Base-by-base conservation (phyloP, 2,329 filamentous ascomycete species). In the Fusarium xylarioides region DNA sequence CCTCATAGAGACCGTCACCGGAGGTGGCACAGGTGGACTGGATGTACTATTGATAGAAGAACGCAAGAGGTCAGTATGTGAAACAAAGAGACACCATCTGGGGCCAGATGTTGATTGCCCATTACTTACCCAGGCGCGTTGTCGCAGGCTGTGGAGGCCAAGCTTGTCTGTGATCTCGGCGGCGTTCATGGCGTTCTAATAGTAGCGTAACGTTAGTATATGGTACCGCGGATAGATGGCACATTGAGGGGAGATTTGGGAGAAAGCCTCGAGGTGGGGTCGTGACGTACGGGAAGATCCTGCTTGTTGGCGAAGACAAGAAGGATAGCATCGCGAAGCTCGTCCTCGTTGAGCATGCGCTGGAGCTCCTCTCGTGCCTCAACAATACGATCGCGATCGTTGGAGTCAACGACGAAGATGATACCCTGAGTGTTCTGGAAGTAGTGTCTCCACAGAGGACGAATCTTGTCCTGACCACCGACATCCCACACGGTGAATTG, bases 401-500 rank as follows among this genome's bases (percentile, higher is more conserved):
- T 98, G 88, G 93, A 95, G 88, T 99, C 96, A 83, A 99, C 95
- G 79, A 99, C 96, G 90, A 99, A 99, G 87, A 99, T 98, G 85
- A 99, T 95, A 84, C 96, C 96, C 87, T 99, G 96, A 78, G 96
- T 99, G 87, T 97, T 97, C 87, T 97, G 95, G 92, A 98, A 99
- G 89, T 99, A 99, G 87, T 98, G 96, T 88, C 96, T 95, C 96
- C 96, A 99, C 82, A 99, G 89, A 83, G 96, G 96, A 85, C 96
- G 92, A 84, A 99, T 99, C 93, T 98, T 98, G 91, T 99, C 96
- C 90, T 99, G 96, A 85, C 96, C 96, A 89, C 96, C 96, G 82
- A 99, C 96, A 89, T 98, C 96, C 96, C 96, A 99, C 84, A 99
- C 96, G 85, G 95, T 98, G 90, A 99, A 99, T 85, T 97, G 95